A percentile compares a stretch with the other conserved stretches of the same genome.
Conservation (phyloP, 83 land plant genomes). For the Diphasiastrum complanatum region DNA sequence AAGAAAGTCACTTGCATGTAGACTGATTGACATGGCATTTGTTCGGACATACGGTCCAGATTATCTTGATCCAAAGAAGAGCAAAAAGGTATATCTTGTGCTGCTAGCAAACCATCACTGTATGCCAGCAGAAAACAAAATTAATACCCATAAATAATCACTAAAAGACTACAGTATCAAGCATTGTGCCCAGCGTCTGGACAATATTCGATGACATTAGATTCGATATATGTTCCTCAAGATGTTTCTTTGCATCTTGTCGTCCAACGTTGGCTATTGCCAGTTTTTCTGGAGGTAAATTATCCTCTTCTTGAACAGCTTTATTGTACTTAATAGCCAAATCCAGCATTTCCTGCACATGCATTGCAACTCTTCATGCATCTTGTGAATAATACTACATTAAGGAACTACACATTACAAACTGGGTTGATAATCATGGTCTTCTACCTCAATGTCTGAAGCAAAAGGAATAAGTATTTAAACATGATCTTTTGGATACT, state of each 20-base stretch:
- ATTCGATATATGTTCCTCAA: slow-evolving; percentile 92
- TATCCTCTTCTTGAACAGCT: slow-evolving; percentile 93
- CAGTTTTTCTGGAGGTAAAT: slow-evolving; percentile 80
- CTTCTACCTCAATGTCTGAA: too few species aligned
- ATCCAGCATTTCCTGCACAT: slow-evolving; percentile 78
- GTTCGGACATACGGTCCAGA: too few species aligned
- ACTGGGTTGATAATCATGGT: neutral
- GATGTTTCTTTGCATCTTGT: slow-evolving; percentile 94
- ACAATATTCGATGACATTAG: slow-evolving; percentile 93
- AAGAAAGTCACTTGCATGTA: too few species aligned
- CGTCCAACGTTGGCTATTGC: slow-evolving; percentile 94
- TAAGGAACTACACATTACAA: neutral
- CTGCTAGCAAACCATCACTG: too few species aligned
- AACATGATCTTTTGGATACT: neutral
- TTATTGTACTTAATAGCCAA: slow-evolving; percentile 84
- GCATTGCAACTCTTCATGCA: slow-evolving; percentile 19
- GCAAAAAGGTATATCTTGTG: too few species aligned
- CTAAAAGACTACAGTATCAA: slow-evolving; percentile 88
- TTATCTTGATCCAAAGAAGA: too few species aligned
- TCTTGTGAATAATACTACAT: neutral
- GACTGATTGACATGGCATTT: too few species aligned
- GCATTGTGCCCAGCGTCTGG: slow-evolving; percentile 87
- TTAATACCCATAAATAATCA: too few species aligned
- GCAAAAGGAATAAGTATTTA: too few species aligned
- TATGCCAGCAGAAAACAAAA: too few species aligned